Conservation (phyloP, 768 basidiomycete genomes). For the Serendipita vermifera region DNA sequence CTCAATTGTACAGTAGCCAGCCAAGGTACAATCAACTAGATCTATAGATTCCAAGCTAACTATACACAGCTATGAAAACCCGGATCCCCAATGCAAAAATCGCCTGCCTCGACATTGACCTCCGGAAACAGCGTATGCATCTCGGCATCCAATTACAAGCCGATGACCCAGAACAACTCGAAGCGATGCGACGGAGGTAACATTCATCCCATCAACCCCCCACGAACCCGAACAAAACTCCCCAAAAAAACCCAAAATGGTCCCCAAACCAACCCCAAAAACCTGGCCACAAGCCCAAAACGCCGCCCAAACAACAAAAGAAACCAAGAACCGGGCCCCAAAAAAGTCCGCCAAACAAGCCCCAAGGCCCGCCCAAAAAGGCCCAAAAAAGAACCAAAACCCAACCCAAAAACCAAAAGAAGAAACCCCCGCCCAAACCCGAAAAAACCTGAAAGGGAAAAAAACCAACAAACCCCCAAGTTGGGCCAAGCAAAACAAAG, state of each 20-base stretch:
- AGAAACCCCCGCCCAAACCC: slow-evolving; percentile 78
- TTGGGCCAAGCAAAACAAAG: slow-evolving; percentile 92
- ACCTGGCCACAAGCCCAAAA: slow-evolving; percentile 92
- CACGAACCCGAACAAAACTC: too few relatives aligned
- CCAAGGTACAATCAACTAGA: slow-evolving; percentile 53
- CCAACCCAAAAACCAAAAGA: slow-evolving; percentile 97
- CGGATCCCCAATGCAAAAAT: slow-evolving; percentile 89
- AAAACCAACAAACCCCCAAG: slow-evolving; percentile 89
- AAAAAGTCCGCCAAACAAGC: slow-evolving; percentile 99
- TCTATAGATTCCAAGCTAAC: slow-evolving; percentile 6
- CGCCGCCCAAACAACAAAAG: slow-evolving; percentile 93
- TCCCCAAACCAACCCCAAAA: slow-evolving; percentile 88
- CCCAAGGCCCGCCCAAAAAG: slow-evolving; percentile 95
- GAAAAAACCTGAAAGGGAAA: slow-evolving; percentile 94
- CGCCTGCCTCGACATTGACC: slow-evolving; percentile 95
- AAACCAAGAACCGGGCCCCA: slow-evolving; percentile 93
- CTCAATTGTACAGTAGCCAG: slow-evolving; percentile 97
- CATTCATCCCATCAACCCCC: too few relatives aligned
- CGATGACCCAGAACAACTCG: slow-evolving; percentile 90
- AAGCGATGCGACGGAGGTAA: slow-evolving; percentile 87
- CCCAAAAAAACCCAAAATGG: slow-evolving; percentile 84
- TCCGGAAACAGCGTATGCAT: slow-evolving; percentile 94
- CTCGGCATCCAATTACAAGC: slow-evolving; percentile 94
- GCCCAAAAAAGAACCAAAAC: slow-evolving; percentile 93
- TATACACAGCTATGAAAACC: slow-evolving; percentile 81